These are phyloP conservation scores for Apophysomyces ossiformis DNA, from an alignment of 371 early-diverging fungal species.

Conservation along the genomic window DNA sequence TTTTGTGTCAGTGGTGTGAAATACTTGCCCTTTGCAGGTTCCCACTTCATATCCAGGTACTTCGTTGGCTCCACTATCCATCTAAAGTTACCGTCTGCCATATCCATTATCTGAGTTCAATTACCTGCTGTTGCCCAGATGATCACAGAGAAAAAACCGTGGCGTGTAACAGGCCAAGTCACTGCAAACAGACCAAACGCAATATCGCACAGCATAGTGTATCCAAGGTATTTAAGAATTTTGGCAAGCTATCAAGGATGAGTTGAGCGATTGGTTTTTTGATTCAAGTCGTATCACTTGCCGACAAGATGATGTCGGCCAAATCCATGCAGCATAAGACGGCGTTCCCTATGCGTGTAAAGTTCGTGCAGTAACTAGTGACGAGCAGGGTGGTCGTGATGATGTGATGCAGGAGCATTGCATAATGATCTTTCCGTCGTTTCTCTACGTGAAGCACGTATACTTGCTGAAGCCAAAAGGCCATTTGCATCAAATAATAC, in stretches of 20 bases:
- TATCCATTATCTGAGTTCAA: neutral
- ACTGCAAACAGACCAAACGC: constrained; percentile 78
- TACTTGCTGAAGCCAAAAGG: constrained; percentile 82
- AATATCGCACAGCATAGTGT: constrained; percentile 65
- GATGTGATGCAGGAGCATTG: constrained; percentile 83
- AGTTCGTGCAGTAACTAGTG: constrained; percentile 72
- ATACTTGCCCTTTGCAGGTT: constrained; percentile 66
- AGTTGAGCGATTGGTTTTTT: neutral
- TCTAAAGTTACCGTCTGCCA: neutral
- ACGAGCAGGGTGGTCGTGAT: constrained; percentile 74
- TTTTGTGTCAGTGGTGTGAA: constrained; percentile 57
- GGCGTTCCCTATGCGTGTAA: constrained; percentile 82
- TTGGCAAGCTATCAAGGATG: constrained; percentile 58
- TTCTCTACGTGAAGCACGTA: constrained; percentile 77
- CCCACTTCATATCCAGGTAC: constrained; percentile 64
- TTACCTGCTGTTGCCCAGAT: constrained; percentile 59
- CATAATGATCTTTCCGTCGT: constrained; percentile 77
- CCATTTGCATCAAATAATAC: constrained; percentile 81
- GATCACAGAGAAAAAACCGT: constrained; percentile 63
- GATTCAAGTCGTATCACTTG: constrained; percentile 28
- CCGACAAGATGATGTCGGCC: constrained; percentile 78
- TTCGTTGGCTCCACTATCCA: constrained; percentile 47
- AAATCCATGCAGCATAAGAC: constrained; percentile 84
- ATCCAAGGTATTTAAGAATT: constrained; percentile 73
- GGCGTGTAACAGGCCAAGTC: constrained; percentile 81